Percentiles rank a stretch among this genome's conserved stretches.
phyloP scores from a whole-genome alignment of 2,329 filamentous ascomycete species.

The Camillea tinctor region DNA sequence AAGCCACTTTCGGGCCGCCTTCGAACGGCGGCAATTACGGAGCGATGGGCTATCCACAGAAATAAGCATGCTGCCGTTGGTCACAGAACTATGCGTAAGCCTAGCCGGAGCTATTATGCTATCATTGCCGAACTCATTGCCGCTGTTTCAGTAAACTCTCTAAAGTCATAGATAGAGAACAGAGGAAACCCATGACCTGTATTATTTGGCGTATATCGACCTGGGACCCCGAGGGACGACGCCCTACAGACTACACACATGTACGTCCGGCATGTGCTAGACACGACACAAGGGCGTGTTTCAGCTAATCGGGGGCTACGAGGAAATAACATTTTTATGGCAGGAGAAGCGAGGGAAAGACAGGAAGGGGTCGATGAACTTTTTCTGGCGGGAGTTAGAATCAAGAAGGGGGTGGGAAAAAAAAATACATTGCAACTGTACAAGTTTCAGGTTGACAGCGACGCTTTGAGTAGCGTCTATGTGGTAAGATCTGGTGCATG shows the following conservation, averaged over 20 bases:
- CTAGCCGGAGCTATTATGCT: conserved; percentile 4
- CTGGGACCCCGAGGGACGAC: background rate
- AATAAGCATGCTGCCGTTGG: conserved; percentile 17
- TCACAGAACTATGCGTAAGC: conserved; percentile 1
- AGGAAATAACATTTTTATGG: background rate
- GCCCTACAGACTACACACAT: conserved; percentile 3
- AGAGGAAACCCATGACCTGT: conserved; percentile 3
- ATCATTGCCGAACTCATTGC: conserved; percentile 3
- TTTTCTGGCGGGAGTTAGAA: background rate
- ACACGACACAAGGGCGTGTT: conserved; percentile 3
- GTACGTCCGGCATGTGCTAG: conserved; percentile 3
- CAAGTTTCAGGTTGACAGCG: background rate
- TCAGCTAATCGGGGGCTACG: conserved; percentile 5
- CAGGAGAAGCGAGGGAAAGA: background rate
- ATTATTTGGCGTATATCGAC: conserved; percentile 8
- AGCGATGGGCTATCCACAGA: conserved; percentile 34
- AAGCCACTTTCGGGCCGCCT: conserved; percentile 52
- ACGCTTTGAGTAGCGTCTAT: background rate
- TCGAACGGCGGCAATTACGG: conserved; percentile 40
- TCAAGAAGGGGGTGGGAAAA: too few species aligned
- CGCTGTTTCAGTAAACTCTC: conserved; percentile 4
- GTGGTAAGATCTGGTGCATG: background rate
- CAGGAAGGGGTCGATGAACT: conserved; percentile 3
- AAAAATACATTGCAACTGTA: background rate
- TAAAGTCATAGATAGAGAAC: background rate